Evolutionary conservation across 768 basidiomycete species (phyloP), one percentile per base, ranked within the genome.

Genomic region (Boletus rex-veris): DNA sequence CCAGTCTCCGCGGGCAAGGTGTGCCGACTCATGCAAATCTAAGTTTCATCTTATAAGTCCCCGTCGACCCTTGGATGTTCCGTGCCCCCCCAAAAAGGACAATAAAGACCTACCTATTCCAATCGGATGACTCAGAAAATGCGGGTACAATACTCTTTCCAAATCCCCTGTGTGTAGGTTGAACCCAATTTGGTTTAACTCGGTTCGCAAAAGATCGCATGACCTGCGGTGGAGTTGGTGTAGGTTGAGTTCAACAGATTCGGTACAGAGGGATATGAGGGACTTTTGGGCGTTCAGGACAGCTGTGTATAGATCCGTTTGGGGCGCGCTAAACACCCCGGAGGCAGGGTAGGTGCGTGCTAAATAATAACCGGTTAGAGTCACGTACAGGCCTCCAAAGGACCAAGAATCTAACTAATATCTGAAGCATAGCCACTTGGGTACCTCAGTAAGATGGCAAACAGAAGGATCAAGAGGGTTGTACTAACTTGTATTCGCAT

Each of bases 391-490:
- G n/a, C 14, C 21, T 24, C n/a, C 18, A 47, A 53, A 33, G 28
- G 21, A 48, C n/a, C 15, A 2, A 30, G 28, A 24, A 46, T 53
- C 83, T 56, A 57, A 90, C 90, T 96, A 61, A 98, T 95, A 67
- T 98, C 96, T 43, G 92, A 92, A 7, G 93, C 92, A 64, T 98
- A 98, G 36, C 92, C 92, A 56, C 90, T 92, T 60, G 35, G 41
- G 18, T 53, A 30, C 26, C 19, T 64, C 33, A 59, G 47, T 43
- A 42, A 26, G 2, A 7, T 8, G 41, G 14, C 4, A 56, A 31
- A 26, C 41, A 19, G 28, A 48, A 35, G 30, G 41, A 50, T 46
- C 36, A 10, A 26, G 45, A 28, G 21, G 5, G 38, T 57, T 55
- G 40, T 39, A 66, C 81, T 50, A 49, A 92, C 91, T 92, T 88